These are phyloP conservation scores for Diaporthe nobilis DNA, from an alignment of 2,329 filamentous ascomycete species.

Conservation along the genomic window DNA sequence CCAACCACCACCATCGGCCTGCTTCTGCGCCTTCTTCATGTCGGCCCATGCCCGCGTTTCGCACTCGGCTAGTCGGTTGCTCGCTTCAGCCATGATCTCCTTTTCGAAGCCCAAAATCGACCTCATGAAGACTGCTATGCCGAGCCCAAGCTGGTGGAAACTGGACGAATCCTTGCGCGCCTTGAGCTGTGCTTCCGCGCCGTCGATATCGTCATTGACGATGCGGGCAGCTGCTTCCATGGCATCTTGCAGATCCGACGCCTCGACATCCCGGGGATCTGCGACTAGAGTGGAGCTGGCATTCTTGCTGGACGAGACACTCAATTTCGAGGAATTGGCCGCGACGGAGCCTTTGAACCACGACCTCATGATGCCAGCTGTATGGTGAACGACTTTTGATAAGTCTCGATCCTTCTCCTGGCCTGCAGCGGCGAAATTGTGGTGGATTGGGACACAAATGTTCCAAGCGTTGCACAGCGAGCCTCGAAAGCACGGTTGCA, in stretches of 20 bases:
- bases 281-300: conserved; percentile 39
- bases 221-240: conserved; percentile 78
- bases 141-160: conserved; percentile 89
- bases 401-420: not conserved
- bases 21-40: conserved; percentile 80
- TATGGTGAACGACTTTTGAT: not conserved
- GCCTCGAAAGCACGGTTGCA: not conserved
- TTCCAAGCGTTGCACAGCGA: not conserved
- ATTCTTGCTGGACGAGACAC: conserved; percentile 32
- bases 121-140: conserved; percentile 86
- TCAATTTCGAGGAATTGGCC: conserved; percentile 28
- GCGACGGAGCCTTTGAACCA: conserved; percentile 38
- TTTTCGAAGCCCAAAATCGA: conserved; percentile 94
- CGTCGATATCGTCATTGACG: conserved; percentile 91
- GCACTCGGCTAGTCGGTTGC: conserved; percentile 78
- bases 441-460: not conserved
- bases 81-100: conserved; percentile 88
- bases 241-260: conserved; percentile 70
- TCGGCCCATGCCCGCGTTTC: conserved; percentile 84
- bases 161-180: conserved; percentile 81
- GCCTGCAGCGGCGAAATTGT: not conserved
- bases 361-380: conserved; percentile 35
- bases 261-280: conserved; percentile 55
- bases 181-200: conserved; percentile 81
- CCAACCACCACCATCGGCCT: conserved; percentile 55